Evolutionary conservation across 2,329 filamentous ascomycete species (phyloP), one percentile per base, ranked within the genome.

Genomic region (Penicillium brasilianum): DNA sequence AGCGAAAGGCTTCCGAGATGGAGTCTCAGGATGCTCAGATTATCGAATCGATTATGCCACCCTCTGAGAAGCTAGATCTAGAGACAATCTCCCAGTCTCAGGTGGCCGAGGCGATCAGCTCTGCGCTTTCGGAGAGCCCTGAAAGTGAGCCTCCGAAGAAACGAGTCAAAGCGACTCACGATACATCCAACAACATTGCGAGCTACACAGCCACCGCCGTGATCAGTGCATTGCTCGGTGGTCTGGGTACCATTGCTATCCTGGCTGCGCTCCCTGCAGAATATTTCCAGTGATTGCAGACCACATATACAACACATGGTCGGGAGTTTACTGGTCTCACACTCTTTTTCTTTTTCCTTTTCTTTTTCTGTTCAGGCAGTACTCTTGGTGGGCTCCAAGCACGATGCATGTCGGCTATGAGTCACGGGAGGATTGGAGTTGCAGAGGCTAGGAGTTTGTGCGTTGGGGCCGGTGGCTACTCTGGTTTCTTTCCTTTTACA

Each of bases 211-310:
- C 75, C 20, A 76, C 75, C 30, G 78, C 79, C 28, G 59, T 77
- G 2, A 62, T 77, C 5, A 78, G 79, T 25, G 77, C 77, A 37
- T 60, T 80, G 16, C 71, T 79, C 46, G 80, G 80, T 52, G 75
- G 78, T 6, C 68, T 81, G 36, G 75, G 78, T 22, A 77, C 77
- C 16, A 72, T 81, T 43, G 71, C 75, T 44, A 67, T 75, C 18
- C 70, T 82, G 48, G 77, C 78, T 13, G 72, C 78, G 25, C 71
- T 82, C 14, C 80, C 80, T 9, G 69, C 74, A 6, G 77, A 80
- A 55, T 81, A 75, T 65, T 81, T 81, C 65, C 66, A 71, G 41
- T 79, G 68, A 66, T 13, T 34, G 9, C n/a, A n/a, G 25, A 36
- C 39, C 9, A 41, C 1, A 16, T 22, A 43, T 36, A 34, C 18